A percentile compares a stretch with the other conserved stretches of the same genome.
Conservation (phyloP, 495 filamentous ascomycete species). For the Tuber melanosporum region DNA sequence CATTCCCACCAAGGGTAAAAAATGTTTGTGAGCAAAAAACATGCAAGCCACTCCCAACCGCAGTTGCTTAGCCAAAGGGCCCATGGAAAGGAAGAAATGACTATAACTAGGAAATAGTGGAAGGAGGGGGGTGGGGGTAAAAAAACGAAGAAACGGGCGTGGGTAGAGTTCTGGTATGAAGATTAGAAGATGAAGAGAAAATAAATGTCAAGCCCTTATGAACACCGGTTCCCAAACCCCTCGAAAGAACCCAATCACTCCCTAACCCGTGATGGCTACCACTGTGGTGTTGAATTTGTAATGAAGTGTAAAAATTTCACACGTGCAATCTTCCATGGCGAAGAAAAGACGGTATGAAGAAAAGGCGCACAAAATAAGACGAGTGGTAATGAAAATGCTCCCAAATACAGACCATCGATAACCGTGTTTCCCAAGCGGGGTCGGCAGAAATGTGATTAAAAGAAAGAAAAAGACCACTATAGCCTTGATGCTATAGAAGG, state of each 20-base stretch:
- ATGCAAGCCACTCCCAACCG: slow-evolving; percentile 1
- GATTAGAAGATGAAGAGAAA: slow-evolving; percentile 9
- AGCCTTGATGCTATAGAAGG: neutral
- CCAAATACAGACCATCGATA: neutral
- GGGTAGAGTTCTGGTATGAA: neutral
- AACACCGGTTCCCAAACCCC: slow-evolving; percentile 25
- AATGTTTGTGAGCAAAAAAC: neutral
- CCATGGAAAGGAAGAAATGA: neutral
- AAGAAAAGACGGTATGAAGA: slow-evolving; percentile 6
- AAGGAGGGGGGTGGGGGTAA: neutral
- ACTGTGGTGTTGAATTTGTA: neutral
- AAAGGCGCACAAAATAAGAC: slow-evolving; percentile 6
- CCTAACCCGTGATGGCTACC: neutral
- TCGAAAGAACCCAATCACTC: slow-evolving; percentile 15
- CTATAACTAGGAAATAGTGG: slow-evolving; percentile 5
- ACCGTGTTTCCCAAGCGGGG: neutral
- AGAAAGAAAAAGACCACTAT: neutral
- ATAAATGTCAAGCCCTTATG: slow-evolving; percentile 29
- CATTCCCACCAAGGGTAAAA: neutral
- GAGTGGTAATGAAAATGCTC: slow-evolving; percentile 19
- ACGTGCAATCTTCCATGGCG: slow-evolving; percentile 3
- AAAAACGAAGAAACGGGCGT: slow-evolving; percentile 5
- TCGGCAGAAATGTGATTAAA: slow-evolving; percentile 14
- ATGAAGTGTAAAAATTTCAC: slow-evolving; percentile 1
- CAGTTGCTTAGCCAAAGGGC: neutral